Base-by-base conservation (phyloP, 768 basidiomycete species). In the Lentinula boryana region DNA sequence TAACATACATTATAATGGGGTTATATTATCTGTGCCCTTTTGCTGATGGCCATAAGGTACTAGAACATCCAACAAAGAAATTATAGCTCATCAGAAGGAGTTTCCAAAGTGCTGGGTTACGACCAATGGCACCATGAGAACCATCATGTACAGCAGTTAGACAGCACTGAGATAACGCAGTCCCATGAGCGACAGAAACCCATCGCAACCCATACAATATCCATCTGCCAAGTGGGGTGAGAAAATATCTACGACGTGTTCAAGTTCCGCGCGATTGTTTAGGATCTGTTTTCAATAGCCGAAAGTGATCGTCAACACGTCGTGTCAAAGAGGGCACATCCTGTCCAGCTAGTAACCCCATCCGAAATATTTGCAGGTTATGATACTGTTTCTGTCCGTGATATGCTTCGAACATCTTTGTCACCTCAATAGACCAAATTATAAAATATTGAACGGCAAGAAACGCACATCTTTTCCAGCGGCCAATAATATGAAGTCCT, bases 111-210 rank as follows among this genome's bases (percentile, higher is more conserved):
- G 2, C 16, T 21, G 51, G 51, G 21, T 35, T n/a, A 21, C n/a
- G 51, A 18, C 51, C 51, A 33, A 53, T 53, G n/a, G 51, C 51
- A 33, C 51, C 51, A 53, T 53, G 51, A 53, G 51, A 53, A 53
- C 21, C 51, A 53, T 53, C 51, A 33, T 53, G 51, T 53, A 53
- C 51, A 4, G 51, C 51, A n/a, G 51, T 18, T n/a, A 53, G 21
- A 35, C 27, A 16, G 27, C 32, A 53, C 16, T 53, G 51, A 53
- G 51, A 21, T 21, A 53, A 12, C 23, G 16, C 27, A 53, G 31
- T n/a, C 3, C 51, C 51, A 33, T 53, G 48, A 18, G 48, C 48
- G 5, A n/a, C 27, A 49, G 48, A 49, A 18, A 49, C 16, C 51
- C 51, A 53, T 31, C 32, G 51, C 33, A 53, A 9, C 27, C 23